Percentiles rank a stretch among this genome's conserved stretches.
phyloP scores from a whole-genome alignment of 2,329 filamentous ascomycete species.

The Sclerotinia nivalis region DNA sequence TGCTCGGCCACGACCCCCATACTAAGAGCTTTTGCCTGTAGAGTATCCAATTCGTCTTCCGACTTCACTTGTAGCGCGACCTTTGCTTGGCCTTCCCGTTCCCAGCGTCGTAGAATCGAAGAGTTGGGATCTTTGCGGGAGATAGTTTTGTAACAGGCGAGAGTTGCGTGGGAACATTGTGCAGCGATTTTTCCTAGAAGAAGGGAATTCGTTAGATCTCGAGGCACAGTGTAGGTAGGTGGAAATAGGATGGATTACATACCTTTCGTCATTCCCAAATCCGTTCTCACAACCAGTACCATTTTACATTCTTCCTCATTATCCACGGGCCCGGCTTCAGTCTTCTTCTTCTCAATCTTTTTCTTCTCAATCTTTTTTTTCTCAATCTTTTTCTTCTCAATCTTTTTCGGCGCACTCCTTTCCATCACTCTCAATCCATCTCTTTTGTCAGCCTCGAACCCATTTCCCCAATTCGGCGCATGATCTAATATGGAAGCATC shows the following conservation, averaged over 20 bases:
- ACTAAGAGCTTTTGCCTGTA: slow-evolving; percentile 77
- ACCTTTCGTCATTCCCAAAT: slow-evolving; percentile 98
- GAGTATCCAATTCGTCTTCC: slow-evolving; percentile 74
- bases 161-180: slow-evolving; percentile 92
- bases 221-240: slow-evolving; percentile 5
- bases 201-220: background rate
- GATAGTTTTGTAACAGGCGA: slow-evolving; percentile 93
- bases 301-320: slow-evolving; percentile 86
- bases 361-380: slow-evolving; percentile 43
- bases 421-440: slow-evolving; percentile 52
- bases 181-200: slow-evolving; percentile 88
- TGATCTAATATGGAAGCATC: slow-evolving; percentile 61
- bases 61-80: slow-evolving; percentile 87
- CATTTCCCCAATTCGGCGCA: slow-evolving; percentile 67
- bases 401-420: slow-evolving; percentile 44
- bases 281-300: slow-evolving; percentile 86
- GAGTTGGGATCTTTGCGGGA: slow-evolving; percentile 55
- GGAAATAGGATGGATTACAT: slow-evolving; percentile 38
- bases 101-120: slow-evolving; percentile 78
- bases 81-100: slow-evolving; percentile 84
- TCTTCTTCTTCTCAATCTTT: slow-evolving; percentile 41
- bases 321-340: slow-evolving; percentile 25
- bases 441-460: slow-evolving; percentile 57
- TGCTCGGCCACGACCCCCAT: slow-evolving; percentile 85
- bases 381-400: no score